Conservation (phyloP, 768 basidiomycete genomes). For the Rubroboletus pulcherrimus region DNA sequence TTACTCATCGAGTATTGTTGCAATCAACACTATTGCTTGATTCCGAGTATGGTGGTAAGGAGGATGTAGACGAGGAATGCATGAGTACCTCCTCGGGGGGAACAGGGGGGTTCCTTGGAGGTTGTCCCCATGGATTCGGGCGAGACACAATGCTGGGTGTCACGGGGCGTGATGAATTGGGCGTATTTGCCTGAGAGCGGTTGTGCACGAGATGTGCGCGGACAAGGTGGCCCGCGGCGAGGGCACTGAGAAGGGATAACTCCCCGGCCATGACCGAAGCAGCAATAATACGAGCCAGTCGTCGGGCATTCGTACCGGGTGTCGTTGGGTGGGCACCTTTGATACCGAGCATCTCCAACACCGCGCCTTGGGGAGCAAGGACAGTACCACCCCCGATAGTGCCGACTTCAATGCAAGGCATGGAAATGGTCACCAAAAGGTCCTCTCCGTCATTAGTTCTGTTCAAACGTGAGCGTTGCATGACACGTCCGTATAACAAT, state of each 20-base stretch:
- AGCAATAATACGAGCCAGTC: slow-evolving; percentile 84
- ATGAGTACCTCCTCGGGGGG: slow-evolving; percentile 20
- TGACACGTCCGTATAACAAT: slow-evolving; percentile 1
- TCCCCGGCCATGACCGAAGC: slow-evolving; percentile 98
- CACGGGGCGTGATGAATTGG: slow-evolving; percentile 56
- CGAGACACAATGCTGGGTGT: slow-evolving; percentile 46
- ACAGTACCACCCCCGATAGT: slow-evolving; percentile 97
- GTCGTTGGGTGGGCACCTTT: slow-evolving; percentile 82
- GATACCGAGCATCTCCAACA: slow-evolving; percentile 92
- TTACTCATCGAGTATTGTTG: slow-evolving; percentile 3
- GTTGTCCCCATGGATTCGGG: slow-evolving; percentile 25
- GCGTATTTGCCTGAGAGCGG: slow-evolving; percentile 77
- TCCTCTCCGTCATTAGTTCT: slow-evolving; percentile 89
- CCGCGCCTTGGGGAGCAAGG: slow-evolving; percentile 82
- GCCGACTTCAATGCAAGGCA: slow-evolving; percentile 99
- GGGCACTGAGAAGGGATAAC: slow-evolving; percentile 83
- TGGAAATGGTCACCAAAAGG: slow-evolving; percentile 87
- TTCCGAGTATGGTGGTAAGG: slow-evolving; percentile 42
- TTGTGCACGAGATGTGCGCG: slow-evolving; percentile 93
- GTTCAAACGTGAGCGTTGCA: slow-evolving; percentile 2
- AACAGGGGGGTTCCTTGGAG: slow-evolving; percentile 5
- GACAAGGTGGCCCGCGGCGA: slow-evolving; percentile 94
- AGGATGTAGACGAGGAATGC: slow-evolving; percentile 37
- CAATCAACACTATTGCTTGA: slow-evolving; percentile 15
- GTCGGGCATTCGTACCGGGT: slow-evolving; percentile 88